Evolutionary conservation across 495 filamentous ascomycete genomes (phyloP).

Genomic region (Lasiosphaeria ovina): DNA sequence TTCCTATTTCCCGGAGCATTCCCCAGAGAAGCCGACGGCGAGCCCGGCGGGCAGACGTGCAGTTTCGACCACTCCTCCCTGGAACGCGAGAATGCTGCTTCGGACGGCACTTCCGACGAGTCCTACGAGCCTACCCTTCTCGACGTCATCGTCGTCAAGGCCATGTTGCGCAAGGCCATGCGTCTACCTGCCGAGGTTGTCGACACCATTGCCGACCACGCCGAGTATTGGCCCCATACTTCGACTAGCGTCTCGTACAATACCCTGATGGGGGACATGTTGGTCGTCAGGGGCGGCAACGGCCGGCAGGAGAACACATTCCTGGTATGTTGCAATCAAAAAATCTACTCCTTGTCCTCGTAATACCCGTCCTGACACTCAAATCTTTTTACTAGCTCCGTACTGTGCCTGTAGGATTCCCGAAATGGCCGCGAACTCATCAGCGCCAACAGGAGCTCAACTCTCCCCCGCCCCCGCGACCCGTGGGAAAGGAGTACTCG

Average conservation of each 20-base stretch:
- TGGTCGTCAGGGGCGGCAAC: conserved; percentile 18
- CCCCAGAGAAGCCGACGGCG: too few species aligned
- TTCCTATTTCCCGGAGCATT: too few species aligned
- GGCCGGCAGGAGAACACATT: conserved; percentile 32
- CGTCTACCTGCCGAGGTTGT: conserved; percentile 60
- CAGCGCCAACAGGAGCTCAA: conserved; percentile 19
- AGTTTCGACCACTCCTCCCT: too few species aligned
- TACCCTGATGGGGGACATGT: conserved; percentile 1
- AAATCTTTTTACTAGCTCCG: conserved; percentile 34
- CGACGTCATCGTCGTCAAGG: conserved; percentile 48
- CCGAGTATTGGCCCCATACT: conserved; percentile 69
- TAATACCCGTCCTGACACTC: conserved; percentile 2
- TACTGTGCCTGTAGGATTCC: conserved; percentile 40
- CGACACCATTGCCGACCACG: conserved; percentile 64
- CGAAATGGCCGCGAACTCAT: conserved; percentile 21
- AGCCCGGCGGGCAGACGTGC: too few species aligned
- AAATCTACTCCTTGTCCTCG: background rate
- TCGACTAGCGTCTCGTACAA: conserved; percentile 29
- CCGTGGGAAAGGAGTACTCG: conserved; percentile 28
- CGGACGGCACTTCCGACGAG: background rate
- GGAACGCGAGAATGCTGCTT: too few species aligned
- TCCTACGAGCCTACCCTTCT: conserved; percentile 32
- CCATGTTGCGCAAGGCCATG: conserved; percentile 38
- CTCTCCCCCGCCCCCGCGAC: conserved; percentile 7
- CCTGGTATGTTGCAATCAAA: conserved; percentile 30